Percentiles rank a stretch among this genome's conserved stretches.
These are phyloP conservation scores for Cordyceps militaris DNA, from an alignment of 2,329 filamentous ascomycete species.

Conservation along the genomic window DNA sequence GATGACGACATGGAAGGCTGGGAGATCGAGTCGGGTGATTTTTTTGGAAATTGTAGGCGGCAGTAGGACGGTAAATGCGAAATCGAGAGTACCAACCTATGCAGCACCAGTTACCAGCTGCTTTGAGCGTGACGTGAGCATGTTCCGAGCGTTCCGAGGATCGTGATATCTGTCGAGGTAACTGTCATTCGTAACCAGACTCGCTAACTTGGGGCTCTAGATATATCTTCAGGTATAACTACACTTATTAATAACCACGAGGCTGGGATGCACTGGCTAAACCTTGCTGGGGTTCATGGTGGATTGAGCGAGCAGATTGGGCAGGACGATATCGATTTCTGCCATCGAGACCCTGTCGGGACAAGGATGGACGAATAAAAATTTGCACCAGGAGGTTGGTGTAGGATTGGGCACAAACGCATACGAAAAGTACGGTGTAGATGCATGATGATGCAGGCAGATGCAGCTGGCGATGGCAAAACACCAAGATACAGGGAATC, in stretches of 20 bases:
- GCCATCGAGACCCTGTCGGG: not conserved
- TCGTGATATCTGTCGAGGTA: not conserved
- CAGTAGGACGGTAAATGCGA: too few species aligned
- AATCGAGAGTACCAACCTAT: too few species aligned
- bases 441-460: not conserved
- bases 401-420: not conserved
- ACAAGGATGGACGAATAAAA: not conserved
- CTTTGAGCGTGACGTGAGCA: not conserved
- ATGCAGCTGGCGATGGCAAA: not conserved
- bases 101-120: too few species aligned
- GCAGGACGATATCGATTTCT: not conserved
- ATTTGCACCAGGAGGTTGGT: not conserved
- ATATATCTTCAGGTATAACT: too few species aligned
- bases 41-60: not conserved
- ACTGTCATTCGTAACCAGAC: not conserved
- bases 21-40: not conserved
- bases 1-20: too few species aligned
- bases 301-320: not conserved
- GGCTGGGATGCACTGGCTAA: not conserved
- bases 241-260: not conserved
- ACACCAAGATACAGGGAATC: not conserved
- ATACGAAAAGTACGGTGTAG: constrained; percentile 5
- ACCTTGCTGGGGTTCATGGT: not conserved
- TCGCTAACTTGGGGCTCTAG: too few species aligned
- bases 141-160: not conserved